phyloP scores from a whole-genome alignment of 169 alveolate species.

The Eimeria falciformis region DNA sequence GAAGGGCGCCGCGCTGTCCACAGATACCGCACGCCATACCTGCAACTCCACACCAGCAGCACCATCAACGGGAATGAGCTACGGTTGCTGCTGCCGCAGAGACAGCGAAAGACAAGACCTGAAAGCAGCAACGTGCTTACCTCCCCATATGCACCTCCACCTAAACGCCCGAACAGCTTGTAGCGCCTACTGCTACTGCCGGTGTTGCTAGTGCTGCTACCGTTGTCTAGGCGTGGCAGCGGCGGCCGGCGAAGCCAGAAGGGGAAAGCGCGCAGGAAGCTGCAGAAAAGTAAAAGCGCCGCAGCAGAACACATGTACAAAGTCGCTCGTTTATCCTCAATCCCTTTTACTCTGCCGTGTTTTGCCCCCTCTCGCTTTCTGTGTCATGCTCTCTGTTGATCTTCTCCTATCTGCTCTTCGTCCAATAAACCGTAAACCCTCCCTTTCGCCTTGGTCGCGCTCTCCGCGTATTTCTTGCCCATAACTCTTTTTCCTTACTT shows the following conservation, averaged over 20 bases:
- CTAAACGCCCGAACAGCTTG: constrained; percentile 25
- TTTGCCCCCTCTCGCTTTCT: too few species aligned
- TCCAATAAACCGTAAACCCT: too few species aligned
- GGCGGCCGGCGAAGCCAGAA: constrained; percentile 42
- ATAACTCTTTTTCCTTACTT: too few species aligned
- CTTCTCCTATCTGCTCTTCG: too few species aligned
- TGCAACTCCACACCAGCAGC: not conserved
- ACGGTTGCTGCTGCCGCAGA: not conserved
- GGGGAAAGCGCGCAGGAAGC: constrained; percentile 53
- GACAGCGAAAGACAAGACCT: too few species aligned
- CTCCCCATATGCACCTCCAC: constrained; percentile 69
- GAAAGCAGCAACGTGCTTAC: constrained; percentile 25
- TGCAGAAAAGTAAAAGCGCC: not conserved
- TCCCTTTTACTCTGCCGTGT: too few species aligned
- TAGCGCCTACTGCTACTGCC: not conserved
- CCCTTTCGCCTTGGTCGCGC: too few species aligned
- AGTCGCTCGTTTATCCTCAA: too few species aligned
- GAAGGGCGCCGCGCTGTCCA: constrained; percentile 37
- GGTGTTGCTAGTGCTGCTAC: not conserved
- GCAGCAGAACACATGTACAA: too few species aligned
- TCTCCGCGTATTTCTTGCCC: too few species aligned
- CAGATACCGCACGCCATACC: constrained; percentile 48
- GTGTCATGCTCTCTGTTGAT: too few species aligned
- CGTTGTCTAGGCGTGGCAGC: not conserved
- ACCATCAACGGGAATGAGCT: not conserved